Base-by-base conservation (phyloP, 2,329 filamentous ascomycete species). In the Davidsoniella neocaledoniae region DNA sequence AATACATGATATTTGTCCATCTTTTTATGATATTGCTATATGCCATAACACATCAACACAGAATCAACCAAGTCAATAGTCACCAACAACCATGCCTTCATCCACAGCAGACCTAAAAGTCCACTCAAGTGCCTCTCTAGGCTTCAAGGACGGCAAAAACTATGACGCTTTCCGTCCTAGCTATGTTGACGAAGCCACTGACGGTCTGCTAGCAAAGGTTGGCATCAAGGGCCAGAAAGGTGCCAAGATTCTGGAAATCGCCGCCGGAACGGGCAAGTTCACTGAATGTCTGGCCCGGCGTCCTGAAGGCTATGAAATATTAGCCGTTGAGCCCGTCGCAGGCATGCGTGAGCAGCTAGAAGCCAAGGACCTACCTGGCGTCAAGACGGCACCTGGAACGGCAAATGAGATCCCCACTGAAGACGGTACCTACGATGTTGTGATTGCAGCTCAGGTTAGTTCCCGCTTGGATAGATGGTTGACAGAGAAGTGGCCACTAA, bases 101-200 rank as follows among this genome's bases (percentile, higher is more conserved):
- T 33, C 29, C 12, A 33, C 29, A 10, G 29, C 9, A 9, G 29
- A 64, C 59, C 48, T 63, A 61, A 49, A 63, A 61, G 55, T 86
- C 73, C 61, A 83, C 73, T 65, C 60, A 26, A 57, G 57, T 46
- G 68, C 68, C 43, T 58, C 61, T 5, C 69, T 80, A 47, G 81
- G 81, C 50, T 86, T 86, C 62, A 66, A 72, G 54, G 69, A 83
- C 55, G 80, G 79, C 16, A 60, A 68, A 2, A 67, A 69, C 19
- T 86, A 87, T 61, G 81, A 86, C 59, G 62, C 70, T 38, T 68
- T 86, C 60, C 74, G 83, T 12, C 83, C 83, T 1, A 75, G 76
- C 0, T 86, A 86, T 61, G 71, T 76, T 1, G 56, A 68, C 1
- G 68, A 70, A 50, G 74, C 76, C 4, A 73, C 83, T 12, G 65